Evolutionary conservation across 2,329 filamentous ascomycete species (phyloP), one percentile per base, ranked within the genome.

Genomic region (Colletotrichum coccodes): DNA sequence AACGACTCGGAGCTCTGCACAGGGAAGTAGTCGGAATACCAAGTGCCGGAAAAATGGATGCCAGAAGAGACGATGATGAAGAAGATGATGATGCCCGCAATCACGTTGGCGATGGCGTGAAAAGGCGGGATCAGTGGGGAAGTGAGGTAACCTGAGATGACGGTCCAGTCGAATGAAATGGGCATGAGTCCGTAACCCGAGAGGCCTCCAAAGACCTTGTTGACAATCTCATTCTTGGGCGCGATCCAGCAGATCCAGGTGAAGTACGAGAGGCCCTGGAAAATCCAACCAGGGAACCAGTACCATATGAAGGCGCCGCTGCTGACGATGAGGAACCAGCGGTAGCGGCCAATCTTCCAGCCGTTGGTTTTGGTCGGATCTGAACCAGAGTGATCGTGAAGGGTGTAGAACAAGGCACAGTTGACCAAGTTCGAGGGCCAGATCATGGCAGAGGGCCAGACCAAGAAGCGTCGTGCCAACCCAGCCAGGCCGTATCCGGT

Each of bases 91-190:
- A 87, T 82, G 2, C 87, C 87, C 23, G 85, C 82, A 18, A 87
- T 71, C 3, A 87, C 88, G 73, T 91, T 91, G 60, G 84, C 82
- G 62, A 90, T 86, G 16, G 88, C 88, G 74, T 89, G 87, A 76
- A 85, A 89, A 3, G 89, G 89, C 1, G 87, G 83, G 64, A 89
- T 88, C 28, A 91, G 77, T 9, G 88, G 89, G n/a, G 84, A 87
- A 12, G 79, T 76, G 59, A 87, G 80, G 73, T 86, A 91, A 12
- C 85, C 88, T 1, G 86, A 84, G 67, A 90, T 82, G 60, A 88
- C 83, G 57, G 85, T 86, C 90, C 90, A 92, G 77, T 92, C 90
- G 65, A 92, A 89, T 0, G 89, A 91, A 16, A 91, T 84, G 12
- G 90, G 90, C 30, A 92, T 81, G 14, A 92, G 78, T 0, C 87